Evolutionary conservation across 2,329 filamentous ascomycete species (phyloP), one percentile per base, ranked within the genome.

Genomic region (Cladosporium sp.): DNA sequence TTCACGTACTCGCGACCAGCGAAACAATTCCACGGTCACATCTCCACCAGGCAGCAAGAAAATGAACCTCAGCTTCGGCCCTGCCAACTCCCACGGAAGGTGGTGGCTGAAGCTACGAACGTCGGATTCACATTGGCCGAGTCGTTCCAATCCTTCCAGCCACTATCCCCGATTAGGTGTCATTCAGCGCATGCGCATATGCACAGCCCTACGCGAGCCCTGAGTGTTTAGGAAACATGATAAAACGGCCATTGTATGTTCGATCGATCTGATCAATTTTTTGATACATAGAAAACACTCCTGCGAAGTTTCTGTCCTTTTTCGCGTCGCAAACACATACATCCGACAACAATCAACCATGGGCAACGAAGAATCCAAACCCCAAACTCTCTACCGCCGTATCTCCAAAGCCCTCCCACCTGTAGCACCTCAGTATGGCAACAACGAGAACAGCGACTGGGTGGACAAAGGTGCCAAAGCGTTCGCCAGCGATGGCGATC

Each of bases 401-500:
- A 49, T 65, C 30, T 65, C 63, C n/a, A 49, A 51, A 59, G 63
- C 63, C 41, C 41, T 65, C 21, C 63, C 63, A 0, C 54, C 54
- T n/a, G 14, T 52, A 18, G 47, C 34, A 2, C 60, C 57, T 4
- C 60, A 59, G 28, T 59, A 59, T 11, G 63, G 63, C n/a, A 11
- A 10, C 28, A 38, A 65, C 63, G 63, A 59, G 3, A 59, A 59
- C 30, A 34, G 38, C 30, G 57, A 65, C 18, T 65, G 44, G 30
- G 63, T 59, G 10, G 67, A 67, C 44, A 65, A 68, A 36, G 51
- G 59, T 26, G 26, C n/a, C 24, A 66, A 69, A 49, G 58, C 64
- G 3, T 70, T 68, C 59, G 60, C 41, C 24, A 63, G 60, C 26
- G 68, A 64, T 11, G 63, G 57, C 28, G 69, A 71, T 36, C 67